Base-by-base conservation (phyloP, 768 basidiomycete genomes). In the Clitopilus passeckerianus region DNA sequence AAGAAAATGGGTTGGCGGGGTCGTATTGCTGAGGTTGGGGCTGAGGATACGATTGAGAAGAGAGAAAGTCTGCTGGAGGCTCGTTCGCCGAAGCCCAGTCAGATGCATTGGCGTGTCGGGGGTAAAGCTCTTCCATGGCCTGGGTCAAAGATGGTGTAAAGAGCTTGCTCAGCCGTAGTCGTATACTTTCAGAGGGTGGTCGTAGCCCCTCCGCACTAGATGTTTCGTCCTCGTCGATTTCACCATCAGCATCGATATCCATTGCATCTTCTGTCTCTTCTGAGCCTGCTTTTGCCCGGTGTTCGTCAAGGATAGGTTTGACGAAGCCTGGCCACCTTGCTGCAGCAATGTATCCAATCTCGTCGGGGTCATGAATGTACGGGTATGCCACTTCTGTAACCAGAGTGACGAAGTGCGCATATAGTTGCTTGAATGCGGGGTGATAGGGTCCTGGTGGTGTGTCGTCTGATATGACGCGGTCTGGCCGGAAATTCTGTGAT, bases 311-410 rank as follows among this genome's bases (percentile, higher is more conserved):
- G 14, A 93, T 67, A 0, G 91, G 90, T 57, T 85, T 80, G 0
- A 87, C 80, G 64, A 91, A 93, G 1, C 85, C 87, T 0, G 91
- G 89, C 91, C 92, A 93, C 20, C 86, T 80, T 6, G 91, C 88
- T 0, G 87, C 85, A 1, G 88, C 84, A 27, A 93, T 80, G 66
- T 93, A 93, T 44, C 81, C 79, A 1, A 93, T 76, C 66, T 93
- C 91, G 54, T 83, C 68, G 0, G 85, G 82, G 65, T 92, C 86
- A 41, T 78, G 80, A 2, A 83, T 85, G 69, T 86, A 91, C 6
- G 83, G 77, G 20, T 79, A 80, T 66, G 90, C 86, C 30, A 82
- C 75, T 53, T 83, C 80, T 66, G 83, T 83, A 1, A 93, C 70
- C 9, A 82, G 75, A 6, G 80, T 75, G 18, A 79, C 68, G 61